phyloP scores from a whole-genome alignment of 768 basidiomycete species.

The Boletus bicolor region DNA sequence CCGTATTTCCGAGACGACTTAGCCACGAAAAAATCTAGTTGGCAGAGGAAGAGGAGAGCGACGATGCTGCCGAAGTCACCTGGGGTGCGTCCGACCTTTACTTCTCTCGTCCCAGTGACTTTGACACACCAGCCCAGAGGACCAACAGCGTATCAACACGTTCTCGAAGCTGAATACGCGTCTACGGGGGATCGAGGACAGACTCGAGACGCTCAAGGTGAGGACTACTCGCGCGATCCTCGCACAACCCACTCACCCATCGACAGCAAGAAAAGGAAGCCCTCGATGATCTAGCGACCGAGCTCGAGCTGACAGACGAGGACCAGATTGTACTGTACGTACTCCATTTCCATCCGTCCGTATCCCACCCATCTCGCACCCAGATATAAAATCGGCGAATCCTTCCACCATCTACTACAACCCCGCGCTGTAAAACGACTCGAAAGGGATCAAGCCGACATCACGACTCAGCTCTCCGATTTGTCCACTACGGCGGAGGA shows the following conservation, averaged over 20 bases:
- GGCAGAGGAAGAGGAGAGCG: constrained; percentile 71
- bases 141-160: constrained; percentile 86
- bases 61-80: constrained; percentile 74
- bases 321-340: constrained; percentile 74
- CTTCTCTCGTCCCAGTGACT: neutral
- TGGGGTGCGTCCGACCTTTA: constrained; percentile 55
- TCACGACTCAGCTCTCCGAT: constrained; percentile 53
- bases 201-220: constrained; percentile 72
- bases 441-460: constrained; percentile 59
- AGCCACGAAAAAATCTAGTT: constrained; percentile 41
- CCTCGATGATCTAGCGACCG: constrained; percentile 82
- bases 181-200: constrained; percentile 66
- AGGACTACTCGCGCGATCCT: constrained; percentile 1
- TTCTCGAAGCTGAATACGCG: constrained; percentile 92
- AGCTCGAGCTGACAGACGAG: constrained; percentile 88
- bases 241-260: neutral
- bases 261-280: constrained; percentile 90
- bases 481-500: constrained; percentile 54
- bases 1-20: neutral
- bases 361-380: constrained; percentile 57
- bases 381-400: constrained; percentile 88
- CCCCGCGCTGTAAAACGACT: constrained; percentile 66
- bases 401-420: constrained; percentile 79
- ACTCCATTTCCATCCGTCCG: constrained; percentile 32
- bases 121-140: constrained; percentile 42